Percentiles rank a stretch among this genome's conserved stretches.
Evolutionary conservation across 2,329 filamentous ascomycete species (phyloP).

Genomic region (Aspergillus pseudoterreus): DNA sequence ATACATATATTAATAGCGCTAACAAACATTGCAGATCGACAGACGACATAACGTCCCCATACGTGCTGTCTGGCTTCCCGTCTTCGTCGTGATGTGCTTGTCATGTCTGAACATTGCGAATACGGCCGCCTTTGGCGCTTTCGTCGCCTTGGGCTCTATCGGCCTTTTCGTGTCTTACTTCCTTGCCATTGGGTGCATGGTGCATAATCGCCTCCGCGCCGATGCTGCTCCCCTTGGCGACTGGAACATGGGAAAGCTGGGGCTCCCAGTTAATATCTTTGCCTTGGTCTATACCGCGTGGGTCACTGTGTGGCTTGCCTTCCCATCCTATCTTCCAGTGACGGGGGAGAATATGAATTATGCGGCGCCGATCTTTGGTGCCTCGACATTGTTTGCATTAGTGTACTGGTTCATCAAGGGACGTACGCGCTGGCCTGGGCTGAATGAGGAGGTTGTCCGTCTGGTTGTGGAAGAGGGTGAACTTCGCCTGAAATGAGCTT

Average conservation of each 20-base stretch:
- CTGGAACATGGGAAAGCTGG: constrained; percentile 17
- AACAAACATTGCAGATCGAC: constrained; percentile 23
- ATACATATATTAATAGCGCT: background rate
- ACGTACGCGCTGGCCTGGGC: background rate
- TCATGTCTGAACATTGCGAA: constrained; percentile 40
- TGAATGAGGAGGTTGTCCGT: constrained; percentile 2
- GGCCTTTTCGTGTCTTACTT: constrained; percentile 39
- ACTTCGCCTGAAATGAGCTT: background rate
- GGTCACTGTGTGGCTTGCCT: background rate
- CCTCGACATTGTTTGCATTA: background rate
- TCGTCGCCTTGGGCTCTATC: constrained; percentile 37
- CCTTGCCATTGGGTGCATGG: constrained; percentile 35
- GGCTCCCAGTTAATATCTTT: constrained; percentile 31
- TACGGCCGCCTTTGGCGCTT: constrained; percentile 37
- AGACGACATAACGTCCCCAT: constrained; percentile 31
- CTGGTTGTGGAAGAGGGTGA: constrained; percentile 3
- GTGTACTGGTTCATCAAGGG: background rate
- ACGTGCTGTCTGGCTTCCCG: constrained; percentile 34
- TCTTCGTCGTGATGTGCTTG: constrained; percentile 30
- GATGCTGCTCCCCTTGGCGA: constrained; percentile 20
- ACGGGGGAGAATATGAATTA: constrained; percentile 5
- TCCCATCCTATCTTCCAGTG: constrained; percentile 4
- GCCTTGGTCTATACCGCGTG: constrained; percentile 24
- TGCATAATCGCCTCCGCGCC: constrained; percentile 28
- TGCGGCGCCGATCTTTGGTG: background rate